Conservation (phyloP, 1,284 basidiomycete species). For the Heliocybe sulcata region DNA sequence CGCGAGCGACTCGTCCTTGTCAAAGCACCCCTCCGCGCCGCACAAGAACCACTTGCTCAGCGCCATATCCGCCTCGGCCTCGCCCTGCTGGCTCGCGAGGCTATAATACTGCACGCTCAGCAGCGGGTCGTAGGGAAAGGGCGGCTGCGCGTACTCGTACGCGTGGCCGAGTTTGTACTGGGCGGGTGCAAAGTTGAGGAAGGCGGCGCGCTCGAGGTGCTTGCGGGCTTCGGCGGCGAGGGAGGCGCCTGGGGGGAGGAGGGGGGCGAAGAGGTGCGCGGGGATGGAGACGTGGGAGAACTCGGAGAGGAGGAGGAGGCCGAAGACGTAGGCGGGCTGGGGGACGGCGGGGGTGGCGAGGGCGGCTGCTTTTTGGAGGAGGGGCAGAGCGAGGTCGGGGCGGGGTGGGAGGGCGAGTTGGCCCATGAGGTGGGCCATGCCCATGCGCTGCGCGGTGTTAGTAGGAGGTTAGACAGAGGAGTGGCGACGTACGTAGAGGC, state of each 20-base stretch:
- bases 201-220: constrained; percentile 6
- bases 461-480: constrained; percentile 1
- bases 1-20: constrained; percentile 86
- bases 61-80: constrained; percentile 93
- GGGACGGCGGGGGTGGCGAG: constrained; percentile 62
- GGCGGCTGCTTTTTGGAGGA: constrained; percentile 66
- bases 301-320: constrained; percentile 70
- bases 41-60: constrained; percentile 94
- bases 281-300: constrained; percentile 48
- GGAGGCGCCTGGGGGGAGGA: constrained; percentile 34
- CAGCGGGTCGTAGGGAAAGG: constrained; percentile 84
- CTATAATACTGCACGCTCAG: constrained; percentile 92
- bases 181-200: constrained; percentile 77
- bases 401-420: constrained; percentile 59
- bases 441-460: constrained; percentile 55
- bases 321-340: constrained; percentile 73
- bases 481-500: constrained; percentile 60
- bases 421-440: constrained; percentile 83
- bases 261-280: constrained; percentile 34
- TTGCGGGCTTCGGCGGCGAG: constrained; percentile 33
- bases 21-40: constrained; percentile 74
- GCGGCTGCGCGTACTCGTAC: constrained; percentile 86
- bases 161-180: constrained; percentile 92
- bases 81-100: constrained; percentile 78
- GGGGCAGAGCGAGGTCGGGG: constrained; percentile 45